Evolutionary conservation across 352 stramenopile species (phyloP).

Genomic region (Phytopythium aichiense): DNA sequence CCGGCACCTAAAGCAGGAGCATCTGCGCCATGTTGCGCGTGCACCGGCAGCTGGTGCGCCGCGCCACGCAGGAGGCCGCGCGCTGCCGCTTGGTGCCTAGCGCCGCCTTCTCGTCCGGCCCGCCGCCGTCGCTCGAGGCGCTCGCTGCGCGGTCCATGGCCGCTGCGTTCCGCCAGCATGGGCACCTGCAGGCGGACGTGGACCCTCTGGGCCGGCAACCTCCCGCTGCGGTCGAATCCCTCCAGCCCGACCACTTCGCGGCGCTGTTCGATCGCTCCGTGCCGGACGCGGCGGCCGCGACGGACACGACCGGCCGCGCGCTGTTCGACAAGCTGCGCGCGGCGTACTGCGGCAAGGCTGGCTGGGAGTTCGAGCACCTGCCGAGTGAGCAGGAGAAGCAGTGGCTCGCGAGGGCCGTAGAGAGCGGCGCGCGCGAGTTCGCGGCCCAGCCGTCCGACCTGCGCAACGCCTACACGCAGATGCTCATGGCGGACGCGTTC

Average conservation of each 20-base stretch:
- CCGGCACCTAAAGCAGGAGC: constrained; percentile 1
- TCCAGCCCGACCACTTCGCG: constrained; percentile 43
- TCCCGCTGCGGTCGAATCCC: constrained; percentile 23
- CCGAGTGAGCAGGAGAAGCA: constrained; percentile 53
- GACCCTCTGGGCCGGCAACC: constrained; percentile 52
- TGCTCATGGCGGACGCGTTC: constrained; percentile 80
- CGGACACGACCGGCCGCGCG: constrained; percentile 28
- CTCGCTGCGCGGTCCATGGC: constrained; percentile 69
- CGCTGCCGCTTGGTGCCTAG: constrained; percentile 8
- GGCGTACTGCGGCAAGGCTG: constrained; percentile 76
- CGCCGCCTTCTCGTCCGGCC: constrained; percentile 21
- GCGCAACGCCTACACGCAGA: constrained; percentile 74
- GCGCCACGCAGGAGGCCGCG: constrained; percentile 24
- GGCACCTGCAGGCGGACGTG: constrained; percentile 70
- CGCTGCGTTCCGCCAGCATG: constrained; percentile 65
- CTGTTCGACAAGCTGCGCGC: constrained; percentile 57
- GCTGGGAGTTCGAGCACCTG: constrained; percentile 80
- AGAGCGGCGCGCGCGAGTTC: constrained; percentile 37
- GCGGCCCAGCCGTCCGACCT: constrained; percentile 50
- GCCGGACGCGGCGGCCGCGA: constrained; percentile 15
- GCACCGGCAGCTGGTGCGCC: constrained; percentile 24
- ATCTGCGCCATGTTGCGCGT: constrained; percentile 48
- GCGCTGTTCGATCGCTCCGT: constrained; percentile 34
- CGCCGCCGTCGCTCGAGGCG: constrained; percentile 47
- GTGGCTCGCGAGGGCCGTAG: constrained; percentile 56